These are phyloP conservation scores for Xylaria sp. DNA, from an alignment of 2,329 filamentous ascomycete genomes.

Conservation along the genomic window DNA sequence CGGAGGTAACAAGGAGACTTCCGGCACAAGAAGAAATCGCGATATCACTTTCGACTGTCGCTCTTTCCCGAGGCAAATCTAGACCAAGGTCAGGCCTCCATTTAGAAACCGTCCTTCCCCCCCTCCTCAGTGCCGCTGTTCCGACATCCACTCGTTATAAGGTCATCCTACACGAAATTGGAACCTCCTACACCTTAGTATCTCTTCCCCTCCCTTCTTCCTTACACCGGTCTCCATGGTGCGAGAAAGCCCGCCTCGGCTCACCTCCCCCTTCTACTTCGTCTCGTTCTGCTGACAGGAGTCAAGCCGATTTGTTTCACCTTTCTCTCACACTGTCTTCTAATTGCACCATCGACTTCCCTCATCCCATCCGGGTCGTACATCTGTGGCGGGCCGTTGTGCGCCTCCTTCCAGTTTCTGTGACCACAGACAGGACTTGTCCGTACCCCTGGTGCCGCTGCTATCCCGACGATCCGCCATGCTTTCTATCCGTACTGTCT, in stretches of 20 bases:
- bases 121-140: slow-evolving; percentile 4
- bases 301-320: slow-evolving; percentile 4
- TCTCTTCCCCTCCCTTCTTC: slow-evolving; percentile 15
- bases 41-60: slow-evolving; percentile 6
- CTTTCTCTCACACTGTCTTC: not conserved
- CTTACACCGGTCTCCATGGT: slow-evolving; percentile 5
- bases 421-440: slow-evolving; percentile 7
- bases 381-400: slow-evolving; percentile 11
- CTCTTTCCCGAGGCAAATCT: slow-evolving; percentile 13
- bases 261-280: not conserved
- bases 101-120: slow-evolving; percentile 8
- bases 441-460: not conserved
- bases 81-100: slow-evolving; percentile 5
- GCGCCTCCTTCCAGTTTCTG: slow-evolving; percentile 12
- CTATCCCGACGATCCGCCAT: slow-evolving; percentile 9
- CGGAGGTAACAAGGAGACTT: slow-evolving; percentile 4
- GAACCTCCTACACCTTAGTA: too few relatives aligned
- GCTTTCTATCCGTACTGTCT: slow-evolving; percentile 6
- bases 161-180: slow-evolving; percentile 4
- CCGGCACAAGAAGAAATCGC: slow-evolving; percentile 8
- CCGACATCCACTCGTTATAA: slow-evolving; percentile 14
- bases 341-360: not conserved
- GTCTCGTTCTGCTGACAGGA: slow-evolving; percentile 5
- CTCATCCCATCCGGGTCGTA: slow-evolving; percentile 11
- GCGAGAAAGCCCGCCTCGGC: slow-evolving; percentile 1